These are phyloP conservation scores for Euryodendron excelsum DNA, from an alignment of 148 eudicot genomes.

Conservation along the genomic window DNA sequence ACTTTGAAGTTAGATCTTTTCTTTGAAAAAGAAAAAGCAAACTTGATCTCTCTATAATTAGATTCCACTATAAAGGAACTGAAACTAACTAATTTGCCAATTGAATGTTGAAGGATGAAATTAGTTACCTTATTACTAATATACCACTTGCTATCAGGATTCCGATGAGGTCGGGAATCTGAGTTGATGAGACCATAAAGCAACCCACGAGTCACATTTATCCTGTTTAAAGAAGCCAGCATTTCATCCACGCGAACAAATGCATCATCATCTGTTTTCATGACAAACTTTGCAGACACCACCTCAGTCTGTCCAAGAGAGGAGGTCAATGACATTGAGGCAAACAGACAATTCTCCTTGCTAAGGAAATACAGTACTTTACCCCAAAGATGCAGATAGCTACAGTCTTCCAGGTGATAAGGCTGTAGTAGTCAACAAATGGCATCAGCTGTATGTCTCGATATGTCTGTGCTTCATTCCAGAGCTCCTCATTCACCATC, in stretches of 20 bases:
- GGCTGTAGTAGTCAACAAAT: slow-evolving; percentile 91
- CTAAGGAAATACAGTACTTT: slow-evolving; percentile 22
- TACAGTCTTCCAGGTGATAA: slow-evolving; percentile 90
- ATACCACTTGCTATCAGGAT: slow-evolving; percentile 95
- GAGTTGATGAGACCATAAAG: slow-evolving; percentile 94
- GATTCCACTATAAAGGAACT: not conserved
- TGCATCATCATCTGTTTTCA: slow-evolving; percentile 99
- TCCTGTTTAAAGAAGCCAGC: slow-evolving; percentile 57
- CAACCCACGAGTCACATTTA: slow-evolving; percentile 59
- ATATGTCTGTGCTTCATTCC: slow-evolving; percentile 88
- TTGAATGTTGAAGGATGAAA: not conserved
- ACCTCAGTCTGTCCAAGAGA: slow-evolving; percentile 71
- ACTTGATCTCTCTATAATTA: not conserved
- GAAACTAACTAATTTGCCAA: not conserved
- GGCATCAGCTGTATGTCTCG: slow-evolving; percentile 91
- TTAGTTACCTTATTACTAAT: slow-evolving; percentile 68
- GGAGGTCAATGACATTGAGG: slow-evolving; percentile 23
- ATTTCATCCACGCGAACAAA: slow-evolving; percentile 97
- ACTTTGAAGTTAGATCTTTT: not conserved
- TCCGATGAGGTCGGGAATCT: slow-evolving; percentile 76
- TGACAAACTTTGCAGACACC: slow-evolving; percentile 74
- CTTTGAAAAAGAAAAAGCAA: not conserved
- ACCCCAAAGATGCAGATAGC: slow-evolving; percentile 97
- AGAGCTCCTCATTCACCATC: slow-evolving; percentile 90
- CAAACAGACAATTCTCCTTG: slow-evolving; percentile 7